Base-by-base conservation (phyloP, 192 early-diverging fungal species). In the Backusella circina region DNA sequence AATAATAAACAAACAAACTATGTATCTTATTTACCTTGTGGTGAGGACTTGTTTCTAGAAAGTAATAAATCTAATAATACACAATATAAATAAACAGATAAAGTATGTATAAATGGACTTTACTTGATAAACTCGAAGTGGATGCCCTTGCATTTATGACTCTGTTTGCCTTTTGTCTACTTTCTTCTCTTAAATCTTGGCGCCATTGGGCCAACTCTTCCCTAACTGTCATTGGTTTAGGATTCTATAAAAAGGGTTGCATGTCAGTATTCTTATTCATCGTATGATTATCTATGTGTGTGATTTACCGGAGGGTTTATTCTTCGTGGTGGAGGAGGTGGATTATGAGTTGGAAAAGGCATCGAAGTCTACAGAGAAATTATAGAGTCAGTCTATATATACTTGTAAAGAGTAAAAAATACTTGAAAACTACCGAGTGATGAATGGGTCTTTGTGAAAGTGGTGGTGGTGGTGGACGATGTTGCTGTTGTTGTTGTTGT, bases 121-220 rank as follows among this genome's bases (percentile, higher is more conserved):
- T 68, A 68, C 67, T 68, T 36, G 67, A 68, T 68, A 68, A 68
- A 38, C 36, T 36, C 3, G 67, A 35, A 68, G 6, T 35, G 8
- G 67, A 68, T 15, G 32, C 1, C 13, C 18, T 23, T 33, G 31
- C 21, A 8, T 21, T 68, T 1, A 33, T 9, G 1, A 21, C n/a
- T 4, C 18, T 21, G 21, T 21, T 36, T 36, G 67, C 67, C 21
- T 18, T 68, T 68, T 13, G 1, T 37, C 33, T 68, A 37, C 67
- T 68, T 23, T 68, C 67, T n/a, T 38, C 33, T 23, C 16, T 21
- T n/a, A 68, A 23, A 36, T 68, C 67, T 68, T 68, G 67, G 18
- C 67, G 67, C 67, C 67, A 68, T 36, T 68, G 67, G 5, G 67
- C 67, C 21, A 68, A 38, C 21, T 68, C 67, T 68, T 68, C 32